Percentiles rank a stretch among this genome's conserved stretches.
Conservation (phyloP, 2,329 filamentous ascomycete species). For the Botrytis sinoallii region DNA sequence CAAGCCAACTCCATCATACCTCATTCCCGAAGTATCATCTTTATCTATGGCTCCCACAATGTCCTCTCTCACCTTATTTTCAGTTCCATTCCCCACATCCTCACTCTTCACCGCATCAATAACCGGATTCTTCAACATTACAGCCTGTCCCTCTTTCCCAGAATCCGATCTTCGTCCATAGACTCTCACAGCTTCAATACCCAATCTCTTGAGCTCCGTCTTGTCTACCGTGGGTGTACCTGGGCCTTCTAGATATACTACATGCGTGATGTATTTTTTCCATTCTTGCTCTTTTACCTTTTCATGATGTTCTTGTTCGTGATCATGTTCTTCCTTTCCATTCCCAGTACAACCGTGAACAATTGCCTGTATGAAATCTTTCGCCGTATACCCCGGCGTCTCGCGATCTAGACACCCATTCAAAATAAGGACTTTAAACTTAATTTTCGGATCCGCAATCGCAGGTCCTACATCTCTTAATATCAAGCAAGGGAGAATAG, state of each 20-base stretch:
- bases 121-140: background rate
- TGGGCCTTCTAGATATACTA: slow-evolving; percentile 74
- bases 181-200: slow-evolving; percentile 73
- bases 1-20: slow-evolving; percentile 75
- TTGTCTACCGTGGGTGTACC: slow-evolving; percentile 69
- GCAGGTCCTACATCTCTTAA: slow-evolving; percentile 71
- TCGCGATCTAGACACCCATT: slow-evolving; percentile 85
- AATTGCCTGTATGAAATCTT: slow-evolving; percentile 81
- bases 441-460: slow-evolving; percentile 46
- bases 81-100: background rate
- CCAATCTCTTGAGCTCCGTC: slow-evolving; percentile 58
- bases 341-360: slow-evolving; percentile 57
- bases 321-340: slow-evolving; percentile 32
- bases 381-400: slow-evolving; percentile 72
- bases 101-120: background rate
- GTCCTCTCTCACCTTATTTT: background rate
- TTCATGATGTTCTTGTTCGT: slow-evolving; percentile 11
- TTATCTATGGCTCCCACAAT: background rate
- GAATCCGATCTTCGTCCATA: slow-evolving; percentile 61
- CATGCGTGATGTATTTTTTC: slow-evolving; percentile 72
- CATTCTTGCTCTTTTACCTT: slow-evolving; percentile 46
- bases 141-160: slow-evolving; percentile 40
- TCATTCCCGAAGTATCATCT: slow-evolving; percentile 48
- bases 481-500: slow-evolving; percentile 78
- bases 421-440: slow-evolving; percentile 65